Base-by-base conservation (phyloP, 1,284 basidiomycete genomes). In the Cryptococcus wingfieldii region DNA sequence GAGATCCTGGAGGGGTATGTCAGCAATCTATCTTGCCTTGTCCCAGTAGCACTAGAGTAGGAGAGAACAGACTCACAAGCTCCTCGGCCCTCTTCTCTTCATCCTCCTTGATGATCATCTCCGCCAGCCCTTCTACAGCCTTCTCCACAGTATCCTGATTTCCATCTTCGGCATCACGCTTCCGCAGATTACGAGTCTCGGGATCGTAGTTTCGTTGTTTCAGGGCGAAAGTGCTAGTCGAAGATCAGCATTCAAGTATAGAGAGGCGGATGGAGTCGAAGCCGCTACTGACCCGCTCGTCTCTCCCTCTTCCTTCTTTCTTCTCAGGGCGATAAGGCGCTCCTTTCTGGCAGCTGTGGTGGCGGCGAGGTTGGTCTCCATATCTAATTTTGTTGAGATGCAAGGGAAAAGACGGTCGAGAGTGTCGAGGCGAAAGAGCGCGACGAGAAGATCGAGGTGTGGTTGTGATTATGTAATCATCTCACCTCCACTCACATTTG, bases 171-270 rank as follows among this genome's bases (percentile, higher is more conserved):
- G 79, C 54, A 63, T 75, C 61, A 23, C 80, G 83, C 72, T 88
- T 90, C 67, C 84, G 84, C 58, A 89, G 71, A 53, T 58, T 88
- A 85, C 89, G 83, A 4, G 88, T 87, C 59, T 85, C 84, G 5
- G 89, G 89, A 74, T 95, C 90, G 75, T 89, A 95, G 68, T 91
- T 92, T 45, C 91, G 83, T 64, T 81, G 84, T 67, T 86, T 86
- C 56, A 94, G 80, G 16, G 65, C 59, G 55, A 90, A 78, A 31
- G 82, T 82, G 44, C 75, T 77, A 56, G 13, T 16, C 16, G 23
- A 38, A 38, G 28, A 23, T 42, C 14, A 19, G 51, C 50, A 48
- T 41, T 38, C 53, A n/a, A 16, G 50, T 44, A 12, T 18, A 49
- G 47, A 44, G 45, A 44, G 8, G 16, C 6, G 16, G 38, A 47